phyloP scores from a whole-genome alignment of 116 monocot genomes.

The Phalaenopsis hybrid region DNA sequence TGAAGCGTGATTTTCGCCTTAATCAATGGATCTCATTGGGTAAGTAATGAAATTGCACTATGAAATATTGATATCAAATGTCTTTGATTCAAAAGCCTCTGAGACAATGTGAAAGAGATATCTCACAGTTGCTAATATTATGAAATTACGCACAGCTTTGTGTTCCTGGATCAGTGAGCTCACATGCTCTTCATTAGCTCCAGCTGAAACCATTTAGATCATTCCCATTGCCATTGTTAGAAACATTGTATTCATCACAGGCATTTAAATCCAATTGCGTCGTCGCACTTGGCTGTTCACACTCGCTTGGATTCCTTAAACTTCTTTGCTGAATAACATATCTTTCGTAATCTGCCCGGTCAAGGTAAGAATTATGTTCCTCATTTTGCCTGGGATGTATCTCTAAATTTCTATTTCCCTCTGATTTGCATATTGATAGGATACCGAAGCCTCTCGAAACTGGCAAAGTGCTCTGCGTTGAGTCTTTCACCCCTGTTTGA shows the following conservation, averaged over 20 bases:
- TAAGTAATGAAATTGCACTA: not conserved
- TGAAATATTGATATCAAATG: not conserved
- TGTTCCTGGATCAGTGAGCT: not conserved
- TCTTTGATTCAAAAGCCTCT: not conserved
- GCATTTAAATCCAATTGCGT: conserved; percentile 56
- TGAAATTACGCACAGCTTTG: not conserved
- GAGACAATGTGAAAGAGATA: not conserved
- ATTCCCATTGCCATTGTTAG: conserved; percentile 28
- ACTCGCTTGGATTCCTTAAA: conserved; percentile 19
- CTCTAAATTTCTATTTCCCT: conserved; percentile 1
- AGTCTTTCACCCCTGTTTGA: conserved; percentile 8
- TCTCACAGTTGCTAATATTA: not conserved
- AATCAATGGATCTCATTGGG: not conserved
- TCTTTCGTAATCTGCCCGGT: conserved; percentile 20
- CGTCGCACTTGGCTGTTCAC: conserved; percentile 7
- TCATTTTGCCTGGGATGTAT: conserved; percentile 15
- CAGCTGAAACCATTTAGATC: conserved; percentile 55
- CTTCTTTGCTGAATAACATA: conserved; percentile 19
- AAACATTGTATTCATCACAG: conserved; percentile 20
- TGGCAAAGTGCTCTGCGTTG: conserved; percentile 18
- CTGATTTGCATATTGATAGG: conserved; percentile 30
- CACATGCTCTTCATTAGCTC: conserved; percentile 9
- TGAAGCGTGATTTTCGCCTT: not conserved
- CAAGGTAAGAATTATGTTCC: conserved; percentile 10
- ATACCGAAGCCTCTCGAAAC: conserved; percentile 13